These are phyloP conservation scores for Lasiosphaeriaceae sp. DNA, from an alignment of 495 filamentous ascomycete species.

Conservation along the genomic window DNA sequence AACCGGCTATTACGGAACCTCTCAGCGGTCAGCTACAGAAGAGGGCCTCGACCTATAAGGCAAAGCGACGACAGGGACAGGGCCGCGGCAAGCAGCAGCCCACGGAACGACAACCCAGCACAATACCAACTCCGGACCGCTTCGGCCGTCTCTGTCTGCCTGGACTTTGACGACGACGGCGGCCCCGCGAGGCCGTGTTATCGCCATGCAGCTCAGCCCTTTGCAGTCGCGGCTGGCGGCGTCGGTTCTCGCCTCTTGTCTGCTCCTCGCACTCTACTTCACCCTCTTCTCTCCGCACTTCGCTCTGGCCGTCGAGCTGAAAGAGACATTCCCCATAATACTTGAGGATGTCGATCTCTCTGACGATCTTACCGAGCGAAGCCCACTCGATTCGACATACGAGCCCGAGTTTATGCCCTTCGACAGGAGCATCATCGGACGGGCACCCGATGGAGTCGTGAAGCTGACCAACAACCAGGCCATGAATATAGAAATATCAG, in stretches of 20 bases:
- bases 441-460: constrained; percentile 44
- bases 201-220: constrained; percentile 58
- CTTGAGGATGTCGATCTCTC: constrained; percentile 41
- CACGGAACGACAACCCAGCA: too few relatives aligned
- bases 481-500: constrained; percentile 46
- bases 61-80: too few relatives aligned
- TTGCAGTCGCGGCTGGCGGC: constrained; percentile 68
- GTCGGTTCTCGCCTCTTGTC: constrained; percentile 52
- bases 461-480: constrained; percentile 63
- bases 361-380: constrained; percentile 16
- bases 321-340: constrained; percentile 37
- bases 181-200: constrained; percentile 35
- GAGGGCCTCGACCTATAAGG: not conserved
- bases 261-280: constrained; percentile 54
- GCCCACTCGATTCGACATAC: constrained; percentile 34
- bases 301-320: constrained; percentile 56
- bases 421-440: constrained; percentile 59
- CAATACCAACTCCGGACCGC: not conserved
- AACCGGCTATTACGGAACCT: constrained; percentile 6
- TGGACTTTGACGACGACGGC: constrained; percentile 8
- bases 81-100: not conserved
- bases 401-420: constrained; percentile 57
- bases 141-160: not conserved
- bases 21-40: constrained; percentile 14
- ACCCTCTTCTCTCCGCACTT: constrained; percentile 51